Percentiles rank a stretch among this genome's conserved stretches.
phyloP scores from a whole-genome alignment of 176 grass and related monocot genomes.

The Ampelocalamus luodianensis region DNA sequence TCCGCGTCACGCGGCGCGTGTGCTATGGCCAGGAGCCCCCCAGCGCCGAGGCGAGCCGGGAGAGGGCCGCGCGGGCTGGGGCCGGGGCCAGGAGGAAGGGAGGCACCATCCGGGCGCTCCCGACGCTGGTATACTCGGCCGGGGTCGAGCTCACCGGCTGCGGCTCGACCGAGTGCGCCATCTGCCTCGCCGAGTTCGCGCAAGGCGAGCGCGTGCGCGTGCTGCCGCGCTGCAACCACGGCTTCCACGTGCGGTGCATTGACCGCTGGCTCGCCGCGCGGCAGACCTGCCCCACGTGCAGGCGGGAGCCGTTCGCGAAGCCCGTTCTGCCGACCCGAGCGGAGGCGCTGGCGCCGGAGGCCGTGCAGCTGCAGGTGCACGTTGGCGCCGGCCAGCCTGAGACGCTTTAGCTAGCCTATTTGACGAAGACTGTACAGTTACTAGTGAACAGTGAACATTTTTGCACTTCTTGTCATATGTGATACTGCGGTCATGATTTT shows the following conservation, averaged over 20 bases:
- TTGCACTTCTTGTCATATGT: slow-evolving; percentile 16
- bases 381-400: neutral
- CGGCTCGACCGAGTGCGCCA: slow-evolving; percentile 76
- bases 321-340: neutral
- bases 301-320: slow-evolving; percentile 60
- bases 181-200: slow-evolving; percentile 89
- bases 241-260: slow-evolving; percentile 86
- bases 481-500: neutral
- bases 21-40: slow-evolving; percentile 47
- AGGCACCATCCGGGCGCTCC: slow-evolving; percentile 30
- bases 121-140: slow-evolving; percentile 48
- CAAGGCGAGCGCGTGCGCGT: slow-evolving; percentile 76
- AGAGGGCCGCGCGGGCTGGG: neutral
- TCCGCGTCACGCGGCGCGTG: slow-evolving; percentile 49
- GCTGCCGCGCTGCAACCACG: slow-evolving; percentile 77
- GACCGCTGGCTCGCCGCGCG: slow-evolving; percentile 76
- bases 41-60: neutral
- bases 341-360: neutral
- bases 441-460: slow-evolving; percentile 25
- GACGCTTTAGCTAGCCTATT: neutral
- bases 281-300: slow-evolving; percentile 89
- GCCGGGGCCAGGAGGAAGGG: slow-evolving; percentile 33
- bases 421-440: neutral
- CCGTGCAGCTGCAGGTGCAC: neutral
- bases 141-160: slow-evolving; percentile 53